Conservation (phyloP, 441 rosid genomes). For the Iberis amara region DNA sequence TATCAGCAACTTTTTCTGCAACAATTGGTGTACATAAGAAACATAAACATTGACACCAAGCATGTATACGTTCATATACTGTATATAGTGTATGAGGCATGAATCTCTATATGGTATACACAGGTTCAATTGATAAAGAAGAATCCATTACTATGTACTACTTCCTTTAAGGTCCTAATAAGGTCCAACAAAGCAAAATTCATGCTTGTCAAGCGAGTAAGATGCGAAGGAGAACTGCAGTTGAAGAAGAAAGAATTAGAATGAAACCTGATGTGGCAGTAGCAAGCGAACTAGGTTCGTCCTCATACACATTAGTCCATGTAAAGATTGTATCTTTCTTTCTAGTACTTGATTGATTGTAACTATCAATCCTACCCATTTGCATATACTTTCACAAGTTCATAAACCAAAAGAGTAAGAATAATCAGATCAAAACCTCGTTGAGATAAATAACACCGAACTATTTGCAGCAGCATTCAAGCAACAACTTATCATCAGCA, state of each 20-base stretch:
- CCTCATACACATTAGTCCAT: conserved; percentile 66
- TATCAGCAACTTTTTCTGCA: conserved; percentile 48
- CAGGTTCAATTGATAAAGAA: too few species aligned
- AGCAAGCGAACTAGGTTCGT: conserved; percentile 31
- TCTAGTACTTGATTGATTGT: conserved; percentile 44
- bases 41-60: background rate
- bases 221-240: background rate
- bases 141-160: too few species aligned
- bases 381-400: conserved; percentile 29
- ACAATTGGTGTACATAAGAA: conserved; percentile 6
- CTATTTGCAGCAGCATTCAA: too few species aligned
- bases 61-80: background rate
- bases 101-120: too few species aligned
- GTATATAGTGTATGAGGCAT: too few species aligned
- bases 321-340: conserved; percentile 55
- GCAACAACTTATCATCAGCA: background rate
- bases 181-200: background rate
- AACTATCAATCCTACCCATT: conserved; percentile 71
- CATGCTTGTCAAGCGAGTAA: background rate
- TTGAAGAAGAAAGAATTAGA: background rate
- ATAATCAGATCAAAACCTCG: conserved; percentile 5
- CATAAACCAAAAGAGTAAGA: conserved; percentile 13
- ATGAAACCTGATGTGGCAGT: conserved; percentile 36
- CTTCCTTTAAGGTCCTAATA: too few species aligned
- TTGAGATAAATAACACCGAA: too few species aligned